Conservation (phyloP, 192 early-diverging fungal genomes). For the Allomyces macrogynus region DNA sequence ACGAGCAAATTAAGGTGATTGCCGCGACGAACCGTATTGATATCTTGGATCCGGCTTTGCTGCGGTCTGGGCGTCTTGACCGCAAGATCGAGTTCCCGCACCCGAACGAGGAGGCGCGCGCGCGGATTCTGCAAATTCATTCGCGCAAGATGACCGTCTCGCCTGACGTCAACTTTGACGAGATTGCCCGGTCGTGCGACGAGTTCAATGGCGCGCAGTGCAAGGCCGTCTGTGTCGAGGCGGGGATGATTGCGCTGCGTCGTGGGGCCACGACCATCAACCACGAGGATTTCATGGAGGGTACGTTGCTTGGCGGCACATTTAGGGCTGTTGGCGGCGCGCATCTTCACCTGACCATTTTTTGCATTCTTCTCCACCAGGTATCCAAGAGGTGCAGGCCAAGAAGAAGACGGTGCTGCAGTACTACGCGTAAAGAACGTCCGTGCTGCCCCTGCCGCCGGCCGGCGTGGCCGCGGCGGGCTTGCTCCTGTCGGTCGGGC, state of each 20-base stretch:
- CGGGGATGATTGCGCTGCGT: conserved; percentile 92
- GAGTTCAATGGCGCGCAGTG: conserved; percentile 99
- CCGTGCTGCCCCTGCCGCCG: not conserved
- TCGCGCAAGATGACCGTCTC: conserved; percentile 97
- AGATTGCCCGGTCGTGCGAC: conserved; percentile 82
- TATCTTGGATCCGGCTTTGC: conserved; percentile 71
- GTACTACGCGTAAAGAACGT: conserved; percentile 51
- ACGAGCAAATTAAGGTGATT: conserved; percentile 96
- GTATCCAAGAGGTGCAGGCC: conserved; percentile 92
- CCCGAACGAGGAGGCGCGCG: conserved; percentile 81
- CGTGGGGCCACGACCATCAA: conserved; percentile 64
- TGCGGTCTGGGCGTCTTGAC: conserved; percentile 74
- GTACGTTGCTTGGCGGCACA: conserved; percentile 3
- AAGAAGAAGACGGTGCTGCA: conserved; percentile 95
- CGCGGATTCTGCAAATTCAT: conserved; percentile 91
- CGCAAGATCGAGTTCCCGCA: conserved; percentile 85
- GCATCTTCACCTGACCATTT: not conserved
- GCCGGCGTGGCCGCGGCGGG: too few species aligned
- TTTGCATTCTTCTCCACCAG: conserved; percentile 13
- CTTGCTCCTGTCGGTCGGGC: too few species aligned
- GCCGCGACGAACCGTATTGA: conserved; percentile 95
- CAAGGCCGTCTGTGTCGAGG: conserved; percentile 97
- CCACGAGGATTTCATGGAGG: conserved; percentile 97
- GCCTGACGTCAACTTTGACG: conserved; percentile 85
- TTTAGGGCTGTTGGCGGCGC: not conserved